Conservation (phyloP, 768 basidiomycete species). For the Pleurotus salmoneostramineus region DNA sequence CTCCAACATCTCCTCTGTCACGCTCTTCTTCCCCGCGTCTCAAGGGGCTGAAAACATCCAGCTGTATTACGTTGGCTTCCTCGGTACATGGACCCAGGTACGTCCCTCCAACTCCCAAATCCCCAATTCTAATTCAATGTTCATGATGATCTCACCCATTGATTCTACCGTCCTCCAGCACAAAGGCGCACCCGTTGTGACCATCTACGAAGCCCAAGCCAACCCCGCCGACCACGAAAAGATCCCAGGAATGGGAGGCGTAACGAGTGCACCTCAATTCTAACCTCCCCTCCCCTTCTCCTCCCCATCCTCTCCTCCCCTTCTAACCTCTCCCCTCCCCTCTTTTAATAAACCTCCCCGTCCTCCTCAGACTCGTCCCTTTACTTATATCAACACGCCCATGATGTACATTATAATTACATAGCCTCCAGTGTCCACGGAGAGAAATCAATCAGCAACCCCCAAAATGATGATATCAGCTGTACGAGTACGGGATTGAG, state of each 20-base stretch:
- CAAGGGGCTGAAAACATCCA: slow-evolving; percentile 76
- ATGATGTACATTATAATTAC: background rate
- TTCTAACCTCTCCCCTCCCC: background rate
- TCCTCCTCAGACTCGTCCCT: background rate
- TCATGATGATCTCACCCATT: background rate
- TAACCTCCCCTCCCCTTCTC: background rate
- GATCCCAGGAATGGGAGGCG: slow-evolving; percentile 74
- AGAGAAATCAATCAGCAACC: background rate
- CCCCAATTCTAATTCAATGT: too few species aligned
- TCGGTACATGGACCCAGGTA: slow-evolving; percentile 80
- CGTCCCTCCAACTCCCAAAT: slow-evolving; percentile 4
- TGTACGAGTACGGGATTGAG: too few species aligned
- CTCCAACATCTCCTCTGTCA: slow-evolving; percentile 75
- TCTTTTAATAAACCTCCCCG: background rate
- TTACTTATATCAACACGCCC: background rate
- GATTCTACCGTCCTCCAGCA: slow-evolving; percentile 37
- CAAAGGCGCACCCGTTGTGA: slow-evolving; percentile 73
- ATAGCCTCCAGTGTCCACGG: background rate
- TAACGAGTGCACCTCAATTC: slow-evolving; percentile 41
- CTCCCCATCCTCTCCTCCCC: background rate
- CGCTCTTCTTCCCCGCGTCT: slow-evolving; percentile 75
- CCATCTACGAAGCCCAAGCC: slow-evolving; percentile 86
- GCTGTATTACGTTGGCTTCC: slow-evolving; percentile 82
- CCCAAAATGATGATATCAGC: background rate
- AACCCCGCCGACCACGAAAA: slow-evolving; percentile 87